phyloP scores from a whole-genome alignment of 2,329 filamentous ascomycete species.

The Exophiala calicioides region DNA sequence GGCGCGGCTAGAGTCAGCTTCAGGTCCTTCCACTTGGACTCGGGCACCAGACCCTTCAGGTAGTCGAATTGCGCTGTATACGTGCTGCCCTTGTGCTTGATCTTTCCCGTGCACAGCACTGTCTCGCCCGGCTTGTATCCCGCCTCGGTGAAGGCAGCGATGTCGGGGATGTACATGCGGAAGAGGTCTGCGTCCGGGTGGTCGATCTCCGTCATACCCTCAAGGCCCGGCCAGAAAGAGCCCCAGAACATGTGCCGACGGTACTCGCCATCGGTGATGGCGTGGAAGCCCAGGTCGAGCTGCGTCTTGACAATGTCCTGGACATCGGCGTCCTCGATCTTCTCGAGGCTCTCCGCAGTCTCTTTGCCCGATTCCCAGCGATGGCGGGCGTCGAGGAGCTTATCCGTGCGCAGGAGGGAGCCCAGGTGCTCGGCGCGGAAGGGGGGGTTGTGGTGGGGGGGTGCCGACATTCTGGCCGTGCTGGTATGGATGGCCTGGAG shows the following conservation, averaged over 20 bases:
- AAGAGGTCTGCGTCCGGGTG: constrained; percentile 49
- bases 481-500: no score
- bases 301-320: constrained; percentile 66
- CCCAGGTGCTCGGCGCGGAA: constrained; percentile 74
- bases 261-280: constrained; percentile 71
- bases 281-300: constrained; percentile 61
- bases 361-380: constrained; percentile 58
- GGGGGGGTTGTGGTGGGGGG: constrained; percentile 46
- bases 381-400: constrained; percentile 62
- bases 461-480: constrained; percentile 8
- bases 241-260: constrained; percentile 53
- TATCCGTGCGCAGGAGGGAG: constrained; percentile 65
- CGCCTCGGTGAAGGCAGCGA: constrained; percentile 57
- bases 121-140: constrained; percentile 52
- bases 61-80: constrained; percentile 53
- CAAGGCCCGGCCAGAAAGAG: constrained; percentile 49
- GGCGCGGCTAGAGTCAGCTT: constrained; percentile 63
- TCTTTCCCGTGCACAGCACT: constrained; percentile 53
- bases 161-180: constrained; percentile 55
- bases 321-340: constrained; percentile 66
- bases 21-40: constrained; percentile 58
- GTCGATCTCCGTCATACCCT: constrained; percentile 52
- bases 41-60: constrained; percentile 56
- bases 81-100: constrained; percentile 48
- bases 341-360: constrained; percentile 56